These are phyloP conservation scores for Fusarium sp. DNA, from an alignment of 2,329 filamentous ascomycete genomes.

Conservation along the genomic window DNA sequence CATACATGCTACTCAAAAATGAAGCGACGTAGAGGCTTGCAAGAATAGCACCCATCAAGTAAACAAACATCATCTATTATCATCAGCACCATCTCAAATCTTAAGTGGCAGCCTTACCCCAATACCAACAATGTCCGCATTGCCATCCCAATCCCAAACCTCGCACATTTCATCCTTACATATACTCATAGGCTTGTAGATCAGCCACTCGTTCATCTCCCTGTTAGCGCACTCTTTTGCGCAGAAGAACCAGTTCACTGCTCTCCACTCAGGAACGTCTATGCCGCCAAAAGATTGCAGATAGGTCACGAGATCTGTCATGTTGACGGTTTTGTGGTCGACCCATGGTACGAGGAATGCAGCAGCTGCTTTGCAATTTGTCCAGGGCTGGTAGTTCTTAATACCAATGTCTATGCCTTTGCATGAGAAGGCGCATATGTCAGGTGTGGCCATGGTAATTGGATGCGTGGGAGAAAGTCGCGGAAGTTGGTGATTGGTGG, in stretches of 20 bases:
- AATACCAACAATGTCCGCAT: background rate
- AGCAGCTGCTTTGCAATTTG: background rate
- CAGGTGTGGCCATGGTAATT: too few species aligned
- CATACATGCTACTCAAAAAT: background rate
- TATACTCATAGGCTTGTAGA: background rate
- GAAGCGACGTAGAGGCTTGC: accelerated
- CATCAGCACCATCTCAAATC: background rate
- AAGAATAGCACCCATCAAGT: background rate
- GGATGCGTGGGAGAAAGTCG: too few species aligned
- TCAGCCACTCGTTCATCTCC: background rate
- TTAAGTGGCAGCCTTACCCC: accelerated
- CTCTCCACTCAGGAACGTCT: background rate
- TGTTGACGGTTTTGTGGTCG: background rate
- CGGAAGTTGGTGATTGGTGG: too few species aligned
- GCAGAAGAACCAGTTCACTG: background rate
- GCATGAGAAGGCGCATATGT: too few species aligned
- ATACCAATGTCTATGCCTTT: too few species aligned
- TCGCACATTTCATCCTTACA: background rate
- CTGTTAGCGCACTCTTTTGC: background rate
- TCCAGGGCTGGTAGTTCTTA: background rate
- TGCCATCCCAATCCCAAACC: background rate
- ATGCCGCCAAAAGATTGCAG: background rate
- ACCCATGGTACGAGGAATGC: background rate
- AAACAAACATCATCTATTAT: background rate
- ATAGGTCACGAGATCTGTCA: background rate